A percentile compares a stretch with the other conserved stretches of the same genome.
phyloP scores from a whole-genome alignment of 495 filamentous ascomycete species.

The Xylaria nigripes region DNA sequence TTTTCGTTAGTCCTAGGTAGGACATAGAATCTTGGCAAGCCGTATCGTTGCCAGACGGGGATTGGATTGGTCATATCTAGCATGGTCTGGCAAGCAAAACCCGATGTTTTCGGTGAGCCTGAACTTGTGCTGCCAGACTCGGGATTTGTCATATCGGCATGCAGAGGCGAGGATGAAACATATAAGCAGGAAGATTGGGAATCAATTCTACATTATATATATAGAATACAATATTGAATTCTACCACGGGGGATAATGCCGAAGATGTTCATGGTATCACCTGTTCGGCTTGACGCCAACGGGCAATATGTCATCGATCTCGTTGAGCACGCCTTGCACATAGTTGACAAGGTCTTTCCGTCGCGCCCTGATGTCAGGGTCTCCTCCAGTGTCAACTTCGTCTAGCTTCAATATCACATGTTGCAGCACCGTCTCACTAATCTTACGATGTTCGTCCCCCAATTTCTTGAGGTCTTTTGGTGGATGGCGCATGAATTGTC shows the following conservation, averaged over 20 bases:
- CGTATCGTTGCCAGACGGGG: background rate
- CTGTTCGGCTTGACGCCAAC: slow-evolving; percentile 5
- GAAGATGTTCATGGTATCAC: slow-evolving; percentile 5
- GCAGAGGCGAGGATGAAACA: too few relatives aligned
- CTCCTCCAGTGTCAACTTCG: slow-evolving; percentile 64
- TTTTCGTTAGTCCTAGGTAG: too few relatives aligned
- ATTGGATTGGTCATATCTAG: too few relatives aligned
- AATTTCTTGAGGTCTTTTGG: slow-evolving; percentile 64
- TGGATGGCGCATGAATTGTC: slow-evolving; percentile 54
- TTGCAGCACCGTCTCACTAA: slow-evolving; percentile 75
- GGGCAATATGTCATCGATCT: slow-evolving; percentile 45
- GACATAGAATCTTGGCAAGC: background rate
- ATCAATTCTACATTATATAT: background rate
- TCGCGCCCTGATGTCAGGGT: slow-evolving; percentile 53
- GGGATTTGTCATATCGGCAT: background rate
- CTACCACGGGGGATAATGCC: background rate
- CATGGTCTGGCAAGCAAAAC: too few relatives aligned
- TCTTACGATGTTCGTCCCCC: slow-evolving; percentile 67
- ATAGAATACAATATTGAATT: background rate
- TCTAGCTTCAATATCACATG: slow-evolving; percentile 83
- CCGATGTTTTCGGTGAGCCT: background rate
- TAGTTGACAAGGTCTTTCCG: slow-evolving; percentile 71
- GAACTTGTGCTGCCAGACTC: background rate
- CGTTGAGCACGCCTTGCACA: slow-evolving; percentile 56
- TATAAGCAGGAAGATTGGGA: background rate